A percentile compares a stretch with the other conserved stretches of the same genome.
Conservation (phyloP, 441 rosid genomes). For the Pelargonium fulgidum region DNA sequence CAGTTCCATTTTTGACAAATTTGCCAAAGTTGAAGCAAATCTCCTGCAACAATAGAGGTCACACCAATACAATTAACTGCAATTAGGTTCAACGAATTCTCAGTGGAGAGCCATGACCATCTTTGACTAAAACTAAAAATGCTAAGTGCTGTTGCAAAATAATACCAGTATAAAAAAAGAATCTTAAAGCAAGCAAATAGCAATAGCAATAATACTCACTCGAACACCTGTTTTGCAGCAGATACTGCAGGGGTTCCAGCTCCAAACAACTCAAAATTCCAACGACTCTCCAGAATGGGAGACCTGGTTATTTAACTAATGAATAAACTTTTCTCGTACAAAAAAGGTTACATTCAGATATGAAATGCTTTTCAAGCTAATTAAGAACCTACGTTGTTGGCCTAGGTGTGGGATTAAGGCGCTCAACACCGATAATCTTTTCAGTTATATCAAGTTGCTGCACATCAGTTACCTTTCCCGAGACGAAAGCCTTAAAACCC, state of each 20-base stretch:
- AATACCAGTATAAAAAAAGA: background rate
- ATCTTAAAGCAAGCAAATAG: background rate
- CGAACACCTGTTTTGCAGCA: slow-evolving; percentile 57
- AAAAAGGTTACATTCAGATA: slow-evolving; percentile 8
- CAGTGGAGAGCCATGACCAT: background rate
- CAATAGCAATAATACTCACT: slow-evolving; percentile 37
- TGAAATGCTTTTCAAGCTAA: background rate
- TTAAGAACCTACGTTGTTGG: slow-evolving; percentile 77
- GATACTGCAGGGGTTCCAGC: slow-evolving; percentile 63
- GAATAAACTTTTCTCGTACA: slow-evolving; percentile 26
- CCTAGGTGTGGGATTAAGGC: slow-evolving; percentile 81
- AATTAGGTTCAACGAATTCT: slow-evolving; percentile 8
- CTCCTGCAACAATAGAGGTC: slow-evolving; percentile 43
- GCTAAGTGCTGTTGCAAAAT: background rate
- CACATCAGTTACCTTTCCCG: slow-evolving; percentile 57
- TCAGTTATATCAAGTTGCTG: slow-evolving; percentile 88
- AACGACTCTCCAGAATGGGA: slow-evolving; percentile 73
- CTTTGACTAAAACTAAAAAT: background rate
- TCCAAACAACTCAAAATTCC: slow-evolving; percentile 94
- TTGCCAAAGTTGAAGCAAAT: slow-evolving; percentile 62
- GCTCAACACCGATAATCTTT: slow-evolving; percentile 69
- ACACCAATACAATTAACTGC: slow-evolving; percentile 14
- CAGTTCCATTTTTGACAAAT: slow-evolving; percentile 64
- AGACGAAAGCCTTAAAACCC: slow-evolving; percentile 68
- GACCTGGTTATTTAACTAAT: slow-evolving; percentile 69